A percentile compares a stretch with the other conserved stretches of the same genome.
Conservation (phyloP, 2,329 filamentous ascomycete species). For the Alternaria hordeiaustralica region DNA sequence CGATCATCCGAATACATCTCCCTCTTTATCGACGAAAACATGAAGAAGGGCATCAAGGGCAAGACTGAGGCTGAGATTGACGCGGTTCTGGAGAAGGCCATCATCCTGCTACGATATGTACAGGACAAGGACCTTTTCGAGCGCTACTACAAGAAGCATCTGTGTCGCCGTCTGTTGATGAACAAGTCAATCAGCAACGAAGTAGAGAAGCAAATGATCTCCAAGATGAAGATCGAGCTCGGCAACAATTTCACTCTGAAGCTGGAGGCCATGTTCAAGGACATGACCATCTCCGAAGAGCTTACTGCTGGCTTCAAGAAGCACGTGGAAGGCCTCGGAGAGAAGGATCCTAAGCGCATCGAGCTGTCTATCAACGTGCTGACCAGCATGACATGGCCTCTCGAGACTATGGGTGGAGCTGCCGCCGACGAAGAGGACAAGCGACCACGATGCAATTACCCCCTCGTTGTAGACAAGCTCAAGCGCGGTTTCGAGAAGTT, state of each 20-base stretch:
- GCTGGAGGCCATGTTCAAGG: constrained; percentile 97
- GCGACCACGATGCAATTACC: constrained; percentile 71
- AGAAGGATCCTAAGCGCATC: constrained; percentile 66
- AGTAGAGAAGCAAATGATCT: constrained; percentile 93
- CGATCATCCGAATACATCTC: constrained; percentile 92
- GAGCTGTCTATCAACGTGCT: constrained; percentile 86
- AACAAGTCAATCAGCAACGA: constrained; percentile 90
- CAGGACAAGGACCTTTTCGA: constrained; percentile 95
- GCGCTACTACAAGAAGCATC: constrained; percentile 96
- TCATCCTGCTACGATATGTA: constrained; percentile 84
- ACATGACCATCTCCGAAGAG: constrained; percentile 87
- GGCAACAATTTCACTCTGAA: constrained; percentile 93
- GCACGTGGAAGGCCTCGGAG: constrained; percentile 67
- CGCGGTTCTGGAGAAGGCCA: constrained; percentile 83
- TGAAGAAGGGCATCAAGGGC: constrained; percentile 91
- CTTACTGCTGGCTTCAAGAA: constrained; percentile 78
- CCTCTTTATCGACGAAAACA: constrained; percentile 93
- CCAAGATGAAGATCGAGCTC: constrained; percentile 94
- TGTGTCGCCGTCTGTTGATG: constrained; percentile 85
- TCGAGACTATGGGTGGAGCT: constrained; percentile 76
- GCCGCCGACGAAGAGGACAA: constrained; percentile 57
- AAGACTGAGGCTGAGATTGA: constrained; percentile 92
- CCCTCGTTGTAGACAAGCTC: constrained; percentile 73
- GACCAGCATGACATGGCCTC: constrained; percentile 93
- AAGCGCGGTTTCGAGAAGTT: constrained; percentile 87